Percentiles rank a stretch among this genome's conserved stretches.
phyloP scores from a whole-genome alignment of 805 yeast genomes.

The Ogataea ganodermae region DNA sequence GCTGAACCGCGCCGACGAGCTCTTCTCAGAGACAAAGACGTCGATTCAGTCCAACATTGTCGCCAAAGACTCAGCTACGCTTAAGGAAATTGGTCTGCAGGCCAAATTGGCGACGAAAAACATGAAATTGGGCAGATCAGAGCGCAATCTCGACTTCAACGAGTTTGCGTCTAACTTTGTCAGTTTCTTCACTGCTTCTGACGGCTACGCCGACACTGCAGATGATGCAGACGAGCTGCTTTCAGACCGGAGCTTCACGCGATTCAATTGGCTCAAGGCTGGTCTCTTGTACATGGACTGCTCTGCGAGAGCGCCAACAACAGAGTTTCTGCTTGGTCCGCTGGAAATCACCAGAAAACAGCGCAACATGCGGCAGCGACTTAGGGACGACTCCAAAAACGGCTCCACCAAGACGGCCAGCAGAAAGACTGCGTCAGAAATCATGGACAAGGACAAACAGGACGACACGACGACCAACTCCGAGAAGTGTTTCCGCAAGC shows the following conservation, averaged over 20 bases:
- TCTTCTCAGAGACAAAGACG: constrained; percentile 46
- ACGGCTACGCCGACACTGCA: constrained; percentile 19
- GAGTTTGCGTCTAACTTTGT: constrained; percentile 48
- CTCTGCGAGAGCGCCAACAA: constrained; percentile 49
- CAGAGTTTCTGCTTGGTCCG: constrained; percentile 73
- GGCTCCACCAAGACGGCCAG: constrained; percentile 53
- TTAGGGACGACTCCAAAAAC: constrained; percentile 45
- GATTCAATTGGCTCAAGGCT: constrained; percentile 59
- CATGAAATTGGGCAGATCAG: constrained; percentile 57
- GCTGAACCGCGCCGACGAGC: constrained; percentile 45
- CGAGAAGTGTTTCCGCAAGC: constrained; percentile 45
- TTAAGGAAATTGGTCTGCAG: constrained; percentile 59
- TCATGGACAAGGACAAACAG: constrained; percentile 48
- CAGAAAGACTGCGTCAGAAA: constrained; percentile 51
- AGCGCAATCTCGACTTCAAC: constrained; percentile 48
- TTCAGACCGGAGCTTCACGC: constrained; percentile 26
- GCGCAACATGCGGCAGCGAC: constrained; percentile 35
- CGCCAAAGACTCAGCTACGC: constrained; percentile 67
- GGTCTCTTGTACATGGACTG: constrained; percentile 53
- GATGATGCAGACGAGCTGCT: constrained; percentile 26
- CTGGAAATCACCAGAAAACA: constrained; percentile 58
- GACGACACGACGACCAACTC: constrained; percentile 68
- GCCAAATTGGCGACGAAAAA: constrained; percentile 66
- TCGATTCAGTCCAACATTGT: constrained; percentile 41
- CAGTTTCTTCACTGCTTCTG: constrained; percentile 32